Percentiles rank a stretch among this genome's conserved stretches.
Evolutionary conservation across 2,329 filamentous ascomycete species (phyloP).

Genomic region (Penicillium freii): DNA sequence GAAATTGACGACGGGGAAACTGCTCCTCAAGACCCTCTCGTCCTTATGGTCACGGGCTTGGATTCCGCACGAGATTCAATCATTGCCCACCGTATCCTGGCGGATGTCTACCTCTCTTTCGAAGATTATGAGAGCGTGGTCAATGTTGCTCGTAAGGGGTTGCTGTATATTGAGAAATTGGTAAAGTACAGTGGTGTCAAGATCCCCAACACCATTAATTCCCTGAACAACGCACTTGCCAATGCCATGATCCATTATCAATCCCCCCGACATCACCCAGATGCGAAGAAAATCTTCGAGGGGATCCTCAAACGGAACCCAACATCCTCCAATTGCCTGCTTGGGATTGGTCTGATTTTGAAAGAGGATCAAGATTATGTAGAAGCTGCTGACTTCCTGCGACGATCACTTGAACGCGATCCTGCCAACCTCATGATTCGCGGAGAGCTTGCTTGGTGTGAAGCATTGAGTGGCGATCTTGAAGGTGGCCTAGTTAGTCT

Average conservation of each 20-base stretch:
- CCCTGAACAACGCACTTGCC: constrained; percentile 72
- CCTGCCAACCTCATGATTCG: constrained; percentile 72
- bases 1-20: constrained; percentile 1
- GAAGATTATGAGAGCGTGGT: constrained; percentile 83
- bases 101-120: constrained; percentile 76
- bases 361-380: constrained; percentile 90
- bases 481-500: constrained; percentile 66
- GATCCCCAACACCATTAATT: constrained; percentile 69
- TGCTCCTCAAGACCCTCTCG: constrained; percentile 72
- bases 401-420: constrained; percentile 71
- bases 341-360: constrained; percentile 86
- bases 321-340: constrained; percentile 74
- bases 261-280: constrained; percentile 81
- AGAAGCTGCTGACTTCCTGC: constrained; percentile 76
- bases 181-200: constrained; percentile 65
- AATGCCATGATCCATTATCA: constrained; percentile 91
- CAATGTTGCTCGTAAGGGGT: constrained; percentile 73
- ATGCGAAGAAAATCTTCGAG: constrained; percentile 84
- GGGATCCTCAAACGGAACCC: constrained; percentile 73
- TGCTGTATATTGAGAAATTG: constrained; percentile 60
- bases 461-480: constrained; percentile 77
- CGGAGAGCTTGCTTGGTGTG: constrained; percentile 89
- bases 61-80: constrained; percentile 64
- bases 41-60: constrained; percentile 76
- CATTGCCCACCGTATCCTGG: constrained; percentile 78